phyloP scores from a whole-genome alignment of 164 flowering plant genomes.

The Liriodendron chinense region DNA sequence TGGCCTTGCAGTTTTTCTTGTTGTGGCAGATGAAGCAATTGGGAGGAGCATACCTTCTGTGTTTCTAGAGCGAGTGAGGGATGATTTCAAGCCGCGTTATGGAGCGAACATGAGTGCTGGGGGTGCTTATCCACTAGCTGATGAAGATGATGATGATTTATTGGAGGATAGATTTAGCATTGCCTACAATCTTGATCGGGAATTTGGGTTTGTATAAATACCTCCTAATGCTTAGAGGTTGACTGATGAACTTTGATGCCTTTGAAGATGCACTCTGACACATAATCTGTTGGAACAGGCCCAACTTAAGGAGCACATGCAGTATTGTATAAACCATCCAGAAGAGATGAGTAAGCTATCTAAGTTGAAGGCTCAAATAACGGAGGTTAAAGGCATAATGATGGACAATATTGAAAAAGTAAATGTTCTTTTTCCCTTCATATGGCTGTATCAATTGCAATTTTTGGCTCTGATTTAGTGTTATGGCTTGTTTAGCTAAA shows the following conservation, averaged over 20 bases:
- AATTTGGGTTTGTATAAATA: conserved; percentile 71
- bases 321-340: conserved; percentile 20
- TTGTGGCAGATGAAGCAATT: conserved; percentile 84
- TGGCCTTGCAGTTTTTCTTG: conserved; percentile 72
- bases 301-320: conserved; percentile 21
- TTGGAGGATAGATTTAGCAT: conserved; percentile 91
- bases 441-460: not conserved
- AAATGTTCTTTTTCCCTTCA: not conserved
- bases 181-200: conserved; percentile 95
- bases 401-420: conserved; percentile 23
- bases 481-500: too few species aligned
- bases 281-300: conserved; percentile 2
- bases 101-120: conserved; percentile 56
- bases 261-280: not conserved
- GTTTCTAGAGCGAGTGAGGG: conserved; percentile 91
- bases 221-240: not conserved
- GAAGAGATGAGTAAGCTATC: conserved; percentile 24
- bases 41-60: conserved; percentile 89
- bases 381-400: conserved; percentile 22
- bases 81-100: conserved; percentile 83
- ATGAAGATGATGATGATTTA: conserved; percentile 75
- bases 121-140: conserved; percentile 78
- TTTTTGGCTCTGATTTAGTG: too few species aligned
- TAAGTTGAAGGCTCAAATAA: conserved; percentile 20
- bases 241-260: not conserved